Evolutionary conservation across 805 yeast species (phyloP).

Genomic region (Ascoidea tarda): DNA sequence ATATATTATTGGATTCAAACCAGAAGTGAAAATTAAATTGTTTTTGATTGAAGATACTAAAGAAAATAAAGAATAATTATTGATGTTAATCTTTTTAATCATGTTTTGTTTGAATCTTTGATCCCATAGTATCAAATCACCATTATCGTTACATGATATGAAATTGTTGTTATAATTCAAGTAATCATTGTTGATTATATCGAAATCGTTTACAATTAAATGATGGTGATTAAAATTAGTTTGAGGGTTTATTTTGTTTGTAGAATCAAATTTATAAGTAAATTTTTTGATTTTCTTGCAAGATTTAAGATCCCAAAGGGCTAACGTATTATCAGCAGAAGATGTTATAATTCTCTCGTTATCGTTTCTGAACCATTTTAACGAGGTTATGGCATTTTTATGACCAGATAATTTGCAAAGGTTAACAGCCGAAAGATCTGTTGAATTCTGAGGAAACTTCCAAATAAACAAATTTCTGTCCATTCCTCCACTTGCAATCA

Average conservation of each 20-base stretch:
- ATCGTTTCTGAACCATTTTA: slow-evolving; percentile 39
- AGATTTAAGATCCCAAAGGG: slow-evolving; percentile 46
- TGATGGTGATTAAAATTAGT: too few relatives aligned
- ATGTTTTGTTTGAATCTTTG: slow-evolving; percentile 33
- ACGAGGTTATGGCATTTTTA: slow-evolving; percentile 48
- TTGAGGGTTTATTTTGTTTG: too few relatives aligned
- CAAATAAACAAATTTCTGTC: slow-evolving; percentile 32
- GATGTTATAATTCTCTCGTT: slow-evolving; percentile 26
- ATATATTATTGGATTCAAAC: slow-evolving; percentile 50
- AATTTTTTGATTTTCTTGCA: slow-evolving; percentile 42
- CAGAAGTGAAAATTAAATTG: slow-evolving; percentile 36
- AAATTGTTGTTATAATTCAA: slow-evolving; percentile 14
- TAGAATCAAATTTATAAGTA: neutral
- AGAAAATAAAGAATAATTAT: slow-evolving; percentile 47
- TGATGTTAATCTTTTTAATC: slow-evolving; percentile 17
- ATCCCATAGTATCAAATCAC: slow-evolving; percentile 51
- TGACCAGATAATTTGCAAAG: slow-evolving; percentile 38
- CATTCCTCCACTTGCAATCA: slow-evolving; percentile 47
- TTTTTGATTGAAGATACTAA: slow-evolving; percentile 28
- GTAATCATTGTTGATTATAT: neutral
- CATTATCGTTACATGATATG: slow-evolving; percentile 57
- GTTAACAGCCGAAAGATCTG: slow-evolving; percentile 19
- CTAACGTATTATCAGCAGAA: slow-evolving; percentile 49
- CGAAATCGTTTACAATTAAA: slow-evolving; percentile 2
- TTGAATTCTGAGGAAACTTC: slow-evolving; percentile 13